Conservation (phyloP, 2,329 filamentous ascomycete species). For the Alternaria sp. region DNA sequence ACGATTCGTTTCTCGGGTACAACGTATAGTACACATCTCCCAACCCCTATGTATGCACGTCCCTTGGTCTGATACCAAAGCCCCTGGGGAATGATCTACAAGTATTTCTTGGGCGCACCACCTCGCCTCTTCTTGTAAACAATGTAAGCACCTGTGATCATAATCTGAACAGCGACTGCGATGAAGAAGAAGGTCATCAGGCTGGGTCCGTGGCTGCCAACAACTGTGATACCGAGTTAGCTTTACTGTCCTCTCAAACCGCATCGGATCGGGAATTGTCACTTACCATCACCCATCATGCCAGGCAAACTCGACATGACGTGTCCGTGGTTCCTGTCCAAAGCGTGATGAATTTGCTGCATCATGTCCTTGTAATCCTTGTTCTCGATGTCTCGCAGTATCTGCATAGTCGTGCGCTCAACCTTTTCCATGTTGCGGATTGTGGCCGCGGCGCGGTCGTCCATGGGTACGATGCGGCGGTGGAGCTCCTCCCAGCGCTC, state of each 20-base stretch:
- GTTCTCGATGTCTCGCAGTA: constrained; percentile 62
- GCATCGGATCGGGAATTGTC: not conserved
- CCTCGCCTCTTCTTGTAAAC: constrained; percentile 80
- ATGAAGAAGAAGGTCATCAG: constrained; percentile 71
- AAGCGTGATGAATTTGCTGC: constrained; percentile 59
- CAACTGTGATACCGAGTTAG: constrained; percentile 49
- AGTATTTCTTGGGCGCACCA: constrained; percentile 87
- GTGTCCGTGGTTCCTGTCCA: constrained; percentile 61
- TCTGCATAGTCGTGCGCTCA: constrained; percentile 57
- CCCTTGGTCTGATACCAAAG: not conserved
- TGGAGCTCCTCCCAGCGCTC: constrained; percentile 63
- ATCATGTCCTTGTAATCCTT: constrained; percentile 64
- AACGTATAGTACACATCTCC: not conserved
- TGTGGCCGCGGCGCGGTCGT: constrained; percentile 44
- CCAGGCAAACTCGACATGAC: constrained; percentile 59
- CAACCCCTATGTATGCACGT: not conserved
- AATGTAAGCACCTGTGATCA: constrained; percentile 72
- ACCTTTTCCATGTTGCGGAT: constrained; percentile 60
- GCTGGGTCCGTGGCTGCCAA: constrained; percentile 60
- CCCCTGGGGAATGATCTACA: constrained; percentile 55
- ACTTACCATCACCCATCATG: constrained; percentile 58
- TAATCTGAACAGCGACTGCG: constrained; percentile 75
- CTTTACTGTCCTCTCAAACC: not conserved
- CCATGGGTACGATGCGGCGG: constrained; percentile 34
- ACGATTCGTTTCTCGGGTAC: not conserved